Base-by-base conservation (phyloP, 2,329 filamentous ascomycete species). In the Aspergillus puulaauensis region DNA sequence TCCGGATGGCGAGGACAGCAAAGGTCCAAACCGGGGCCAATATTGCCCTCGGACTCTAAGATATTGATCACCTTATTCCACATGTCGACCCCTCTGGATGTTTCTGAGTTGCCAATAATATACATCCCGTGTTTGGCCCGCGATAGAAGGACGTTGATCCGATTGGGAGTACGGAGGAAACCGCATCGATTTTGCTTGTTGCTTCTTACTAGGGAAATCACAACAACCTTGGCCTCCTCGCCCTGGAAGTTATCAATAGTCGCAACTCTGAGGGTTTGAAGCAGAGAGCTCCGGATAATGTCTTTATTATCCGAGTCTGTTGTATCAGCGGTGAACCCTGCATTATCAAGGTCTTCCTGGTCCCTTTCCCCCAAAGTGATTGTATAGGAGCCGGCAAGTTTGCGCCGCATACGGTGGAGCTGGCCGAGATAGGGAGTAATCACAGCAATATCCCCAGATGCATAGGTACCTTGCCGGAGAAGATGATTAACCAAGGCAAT, bases 211-310 rank as follows among this genome's bases (percentile, higher is more conserved):
- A 93, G 75, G 0, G 86, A 90, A 0, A 92, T 76, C 3, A 93
- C 77, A 0, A 93, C 78, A 8, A 93, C 76, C 52, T 90, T 87
- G 2, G 85, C 86, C 65, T 93, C 89, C 66, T 93, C 89, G 0
- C 89, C 90, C 64, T 93, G 88, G 55, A 90, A 92, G 61, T 91
- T 92, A 68, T 90, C 87, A 0, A 91, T 82, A 0, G 87, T 91
- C 0, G 87, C 86, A 0, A 88, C 70, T 4, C 83, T 75, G 3
- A 89, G 69, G 1, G 75, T 76, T 23, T 82, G 74, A 0, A 80
- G 66, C 0, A 86, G 73, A 0, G 73, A 78, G 4, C 73, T 77
- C 66, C 80, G 82, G 21, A 63, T 17, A 6, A 55, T 58, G 5
- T 23, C 14, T 2, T 57, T 52, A 9, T 19, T 40, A 3, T 57